phyloP scores from a whole-genome alignment of 2,329 filamentous ascomycete species.

The Drechslera avenae region DNA sequence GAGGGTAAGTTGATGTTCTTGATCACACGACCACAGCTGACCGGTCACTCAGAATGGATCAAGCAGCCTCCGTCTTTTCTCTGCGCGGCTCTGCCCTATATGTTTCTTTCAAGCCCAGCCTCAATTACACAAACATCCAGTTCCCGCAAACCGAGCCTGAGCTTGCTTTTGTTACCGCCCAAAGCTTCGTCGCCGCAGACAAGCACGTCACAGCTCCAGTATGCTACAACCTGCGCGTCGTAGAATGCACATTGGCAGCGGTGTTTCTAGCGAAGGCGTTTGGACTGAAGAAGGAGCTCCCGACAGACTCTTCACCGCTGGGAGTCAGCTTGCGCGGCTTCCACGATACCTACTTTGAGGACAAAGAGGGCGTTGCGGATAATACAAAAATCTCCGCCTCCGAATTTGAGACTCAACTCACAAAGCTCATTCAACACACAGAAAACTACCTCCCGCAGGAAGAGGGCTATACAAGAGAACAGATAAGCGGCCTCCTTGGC shows the following conservation, averaged over 20 bases:
- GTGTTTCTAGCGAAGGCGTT: conserved; percentile 66
- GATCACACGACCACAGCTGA: conserved; percentile 22
- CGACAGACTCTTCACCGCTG: conserved; percentile 79
- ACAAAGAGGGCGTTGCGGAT: conserved; percentile 54
- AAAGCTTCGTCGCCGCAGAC: conserved; percentile 91
- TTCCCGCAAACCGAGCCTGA: conserved; percentile 83
- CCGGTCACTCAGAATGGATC: conserved; percentile 76
- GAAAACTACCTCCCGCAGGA: conserved; percentile 74
- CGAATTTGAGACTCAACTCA: conserved; percentile 67
- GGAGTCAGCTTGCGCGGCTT: conserved; percentile 84
- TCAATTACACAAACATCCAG: conserved; percentile 76
- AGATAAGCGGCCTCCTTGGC: conserved; percentile 75
- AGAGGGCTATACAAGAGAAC: conserved; percentile 85
- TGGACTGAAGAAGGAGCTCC: conserved; percentile 63
- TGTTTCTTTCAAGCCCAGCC: conserved; percentile 82
- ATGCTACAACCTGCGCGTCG: conserved; percentile 95
- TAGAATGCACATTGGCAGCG: conserved; percentile 91
- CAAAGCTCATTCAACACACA: conserved; percentile 71
- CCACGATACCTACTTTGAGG: conserved; percentile 78
- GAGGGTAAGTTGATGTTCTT: conserved; percentile 65
- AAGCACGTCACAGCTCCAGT: conserved; percentile 93
- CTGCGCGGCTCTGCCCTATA: conserved; percentile 84
- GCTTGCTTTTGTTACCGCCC: conserved; percentile 89
- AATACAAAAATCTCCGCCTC: conserved; percentile 54
- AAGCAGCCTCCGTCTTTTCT: conserved; percentile 93